A percentile compares a stretch with the other conserved stretches of the same genome.
phyloP scores from a whole-genome alignment of 2,329 filamentous ascomycete genomes.

The Botryotinia calthae region DNA sequence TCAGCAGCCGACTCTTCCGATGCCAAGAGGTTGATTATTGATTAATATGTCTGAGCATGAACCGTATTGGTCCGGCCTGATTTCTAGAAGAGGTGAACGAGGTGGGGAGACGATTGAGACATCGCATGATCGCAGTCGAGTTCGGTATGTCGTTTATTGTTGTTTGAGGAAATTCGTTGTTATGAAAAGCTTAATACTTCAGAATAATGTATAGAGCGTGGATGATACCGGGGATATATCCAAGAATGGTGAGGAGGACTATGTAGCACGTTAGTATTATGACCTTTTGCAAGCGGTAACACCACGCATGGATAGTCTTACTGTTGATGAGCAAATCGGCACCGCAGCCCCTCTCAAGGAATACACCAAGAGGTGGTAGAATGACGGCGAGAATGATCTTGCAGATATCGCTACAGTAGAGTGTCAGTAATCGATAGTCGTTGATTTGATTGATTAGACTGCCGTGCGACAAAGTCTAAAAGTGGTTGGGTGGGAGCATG shows the following conservation, averaged over 20 bases:
- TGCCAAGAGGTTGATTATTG: conserved; percentile 12
- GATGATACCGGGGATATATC: conserved; percentile 24
- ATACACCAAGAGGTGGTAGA: conserved; percentile 86
- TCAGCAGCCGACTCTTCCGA: conserved; percentile 11
- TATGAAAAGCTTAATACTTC: conserved; percentile 63
- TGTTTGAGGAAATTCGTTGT: conserved; percentile 6
- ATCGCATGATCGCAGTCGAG: conserved; percentile 1
- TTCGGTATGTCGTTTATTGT: neutral
- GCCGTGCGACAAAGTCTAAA: neutral
- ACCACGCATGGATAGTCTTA: conserved; percentile 72
- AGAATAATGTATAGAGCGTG: conserved; percentile 61
- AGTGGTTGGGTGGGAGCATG: neutral
- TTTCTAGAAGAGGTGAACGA: neutral
- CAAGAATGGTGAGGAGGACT: conserved; percentile 22
- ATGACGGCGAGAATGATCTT: conserved; percentile 86
- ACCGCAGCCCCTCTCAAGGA: conserved; percentile 85
- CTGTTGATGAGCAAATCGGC: conserved; percentile 86
- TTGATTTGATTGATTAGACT: neutral
- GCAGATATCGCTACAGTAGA: conserved; percentile 62
- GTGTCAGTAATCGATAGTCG: conserved; percentile 23
- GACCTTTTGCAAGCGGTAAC: conserved; percentile 50
- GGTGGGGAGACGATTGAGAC: neutral
- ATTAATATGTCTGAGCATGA: neutral
- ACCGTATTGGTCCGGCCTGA: neutral
- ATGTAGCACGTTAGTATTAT: neutral